Evolutionary conservation across 768 basidiomycete species (phyloP).

Genomic region (Suillus fuscotomentosus): DNA sequence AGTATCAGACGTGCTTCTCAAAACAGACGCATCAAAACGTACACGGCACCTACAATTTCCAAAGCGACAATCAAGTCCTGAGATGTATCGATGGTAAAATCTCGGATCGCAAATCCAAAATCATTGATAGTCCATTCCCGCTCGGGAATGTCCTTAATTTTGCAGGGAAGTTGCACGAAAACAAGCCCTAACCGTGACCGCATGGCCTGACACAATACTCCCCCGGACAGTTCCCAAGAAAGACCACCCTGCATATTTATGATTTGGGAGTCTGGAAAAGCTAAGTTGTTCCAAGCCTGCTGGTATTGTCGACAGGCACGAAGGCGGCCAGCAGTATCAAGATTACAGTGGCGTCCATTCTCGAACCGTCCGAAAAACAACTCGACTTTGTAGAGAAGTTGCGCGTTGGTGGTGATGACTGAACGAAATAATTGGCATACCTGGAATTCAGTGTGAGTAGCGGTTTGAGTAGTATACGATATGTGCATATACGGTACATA

Average conservation of each 20-base stretch:
- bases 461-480: not conserved
- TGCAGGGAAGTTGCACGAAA: conserved; percentile 31
- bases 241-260: conserved; percentile 18
- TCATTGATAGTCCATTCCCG: conserved; percentile 25
- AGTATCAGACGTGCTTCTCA: conserved; percentile 2
- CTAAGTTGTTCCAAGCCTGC: conserved; percentile 28
- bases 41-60: conserved; percentile 21
- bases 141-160: conserved; percentile 24
- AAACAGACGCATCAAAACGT: conserved; percentile 5
- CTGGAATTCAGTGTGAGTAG: conserved; percentile 7
- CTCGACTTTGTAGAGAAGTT: conserved; percentile 30
- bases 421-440: conserved; percentile 31
- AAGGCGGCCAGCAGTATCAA: conserved; percentile 23
- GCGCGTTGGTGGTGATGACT: conserved; percentile 23
- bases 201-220: conserved; percentile 30
- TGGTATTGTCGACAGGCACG: conserved; percentile 26
- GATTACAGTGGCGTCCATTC: conserved; percentile 15
- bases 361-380: conserved; percentile 30
- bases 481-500: conserved; percentile 10
- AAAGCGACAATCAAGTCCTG: conserved; percentile 35
- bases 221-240: conserved; percentile 35
- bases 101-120: conserved; percentile 28
- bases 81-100: conserved; percentile 36
- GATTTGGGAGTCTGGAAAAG: conserved; percentile 14
- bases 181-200: conserved; percentile 12